Percentiles rank a stretch among this genome's conserved stretches.
Conservation (phyloP, 2,329 filamentous ascomycete species). For the Colletotrichum somersetense region DNA sequence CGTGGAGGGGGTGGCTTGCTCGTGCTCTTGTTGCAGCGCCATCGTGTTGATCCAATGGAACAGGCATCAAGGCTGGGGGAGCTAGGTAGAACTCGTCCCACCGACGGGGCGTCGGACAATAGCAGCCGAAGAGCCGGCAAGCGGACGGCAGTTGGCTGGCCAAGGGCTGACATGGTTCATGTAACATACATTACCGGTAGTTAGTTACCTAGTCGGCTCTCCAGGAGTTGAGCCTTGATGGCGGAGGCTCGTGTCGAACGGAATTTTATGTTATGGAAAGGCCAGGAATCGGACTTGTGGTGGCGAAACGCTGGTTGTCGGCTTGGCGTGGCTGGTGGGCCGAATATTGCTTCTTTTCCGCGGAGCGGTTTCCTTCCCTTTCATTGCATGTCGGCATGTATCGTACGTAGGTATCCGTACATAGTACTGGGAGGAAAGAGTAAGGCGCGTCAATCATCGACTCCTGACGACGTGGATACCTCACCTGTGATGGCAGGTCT, state of each 20-base stretch:
- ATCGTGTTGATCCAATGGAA: background rate
- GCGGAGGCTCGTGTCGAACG: background rate
- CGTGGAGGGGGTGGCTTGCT: background rate
- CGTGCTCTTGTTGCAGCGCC: background rate
- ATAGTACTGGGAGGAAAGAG: too few relatives aligned
- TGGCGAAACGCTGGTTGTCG: background rate
- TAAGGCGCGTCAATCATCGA: too few relatives aligned
- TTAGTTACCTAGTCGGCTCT: background rate
- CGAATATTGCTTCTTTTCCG: background rate
- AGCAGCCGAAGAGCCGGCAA: conserved; percentile 5
- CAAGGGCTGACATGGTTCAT: background rate
- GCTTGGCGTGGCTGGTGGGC: background rate
- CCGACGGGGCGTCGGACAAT: background rate
- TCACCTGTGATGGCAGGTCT: too few relatives aligned
- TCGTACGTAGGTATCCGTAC: too few relatives aligned
- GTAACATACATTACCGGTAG: background rate
- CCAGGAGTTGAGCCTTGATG: background rate
- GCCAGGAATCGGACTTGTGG: background rate
- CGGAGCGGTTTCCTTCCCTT: background rate
- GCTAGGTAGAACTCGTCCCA: background rate
- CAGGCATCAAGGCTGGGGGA: background rate
- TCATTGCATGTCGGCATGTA: background rate
- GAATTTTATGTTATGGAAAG: background rate
- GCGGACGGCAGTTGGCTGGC: conserved; percentile 12
- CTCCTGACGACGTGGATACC: too few relatives aligned